phyloP scores from a whole-genome alignment of 139 green algal species.

The Chlamydomonas incerta region DNA sequence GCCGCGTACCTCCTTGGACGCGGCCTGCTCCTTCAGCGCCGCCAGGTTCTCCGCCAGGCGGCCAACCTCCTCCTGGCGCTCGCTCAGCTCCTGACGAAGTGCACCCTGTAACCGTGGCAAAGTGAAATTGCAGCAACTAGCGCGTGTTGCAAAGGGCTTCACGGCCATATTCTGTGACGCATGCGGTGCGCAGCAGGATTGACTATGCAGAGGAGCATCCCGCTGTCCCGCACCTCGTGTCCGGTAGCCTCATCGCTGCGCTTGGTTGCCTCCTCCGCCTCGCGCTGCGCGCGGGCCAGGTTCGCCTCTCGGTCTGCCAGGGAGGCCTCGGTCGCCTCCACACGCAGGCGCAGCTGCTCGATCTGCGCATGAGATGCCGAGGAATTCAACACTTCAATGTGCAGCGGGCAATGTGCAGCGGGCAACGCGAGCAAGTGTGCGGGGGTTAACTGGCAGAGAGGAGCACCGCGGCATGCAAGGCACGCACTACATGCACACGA shows the following conservation, averaged over 20 bases:
- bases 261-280: not conserved
- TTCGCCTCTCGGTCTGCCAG: not conserved
- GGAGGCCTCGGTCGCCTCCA: not conserved
- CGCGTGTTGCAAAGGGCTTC: too few species aligned
- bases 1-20: not conserved
- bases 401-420: too few species aligned
- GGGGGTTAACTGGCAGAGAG: too few species aligned
- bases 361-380: not conserved
- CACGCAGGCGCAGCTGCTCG: not conserved
- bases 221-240: conserved; percentile 2
- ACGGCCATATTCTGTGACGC: too few species aligned
- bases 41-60: conserved; percentile 4
- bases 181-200: too few species aligned
- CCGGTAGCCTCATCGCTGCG: not conserved
- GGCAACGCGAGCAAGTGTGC: too few species aligned
- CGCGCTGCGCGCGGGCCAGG: not conserved
- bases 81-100: conserved; percentile 3
- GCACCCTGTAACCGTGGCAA: not conserved
- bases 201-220: too few species aligned
- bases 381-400: too few species aligned
- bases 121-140: too few species aligned
- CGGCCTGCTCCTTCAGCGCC: not conserved
- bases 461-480: too few species aligned
- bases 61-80: not conserved
- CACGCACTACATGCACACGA: too few species aligned